Conservation (phyloP, 192 early-diverging fungal genomes). For the Kappamyces sp. region DNA sequence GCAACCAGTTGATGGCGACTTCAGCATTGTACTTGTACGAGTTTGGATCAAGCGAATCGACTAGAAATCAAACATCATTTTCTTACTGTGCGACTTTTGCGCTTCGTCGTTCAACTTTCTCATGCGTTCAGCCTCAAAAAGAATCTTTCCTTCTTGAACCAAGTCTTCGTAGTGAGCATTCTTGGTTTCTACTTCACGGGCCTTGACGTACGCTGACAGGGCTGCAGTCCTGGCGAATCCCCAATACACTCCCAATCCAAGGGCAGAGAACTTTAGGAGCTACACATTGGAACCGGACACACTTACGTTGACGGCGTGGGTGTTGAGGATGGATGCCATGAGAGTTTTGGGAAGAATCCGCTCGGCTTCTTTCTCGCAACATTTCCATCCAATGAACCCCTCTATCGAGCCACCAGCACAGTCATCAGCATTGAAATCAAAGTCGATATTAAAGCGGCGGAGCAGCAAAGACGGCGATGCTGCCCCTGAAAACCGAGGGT, state of each 20-base stretch:
- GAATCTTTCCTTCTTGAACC: slow-evolving; percentile 47
- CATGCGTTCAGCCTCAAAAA: slow-evolving; percentile 43
- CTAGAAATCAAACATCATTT: slow-evolving; percentile 25
- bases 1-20: slow-evolving; percentile 36
- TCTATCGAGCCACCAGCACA: neutral
- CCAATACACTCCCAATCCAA: slow-evolving; percentile 40
- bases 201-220: slow-evolving; percentile 37
- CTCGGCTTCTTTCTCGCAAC: neutral
- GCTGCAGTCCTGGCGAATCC: slow-evolving; percentile 36
- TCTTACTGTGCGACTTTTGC: slow-evolving; percentile 31
- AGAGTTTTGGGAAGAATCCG: neutral
- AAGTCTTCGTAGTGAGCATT: slow-evolving; percentile 32
- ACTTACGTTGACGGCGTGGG: slow-evolving; percentile 45
- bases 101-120: slow-evolving; percentile 38
- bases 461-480: neutral
- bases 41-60: slow-evolving; percentile 42
- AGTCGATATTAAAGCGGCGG: neutral
- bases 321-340: slow-evolving; percentile 36
- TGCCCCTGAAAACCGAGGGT: neutral
- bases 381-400: neutral
- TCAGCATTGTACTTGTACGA: slow-evolving; percentile 44
- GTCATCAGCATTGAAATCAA: neutral
- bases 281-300: slow-evolving; percentile 11
- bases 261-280: slow-evolving; percentile 42
- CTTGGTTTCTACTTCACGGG: slow-evolving; percentile 27